Conservation (phyloP, 208 protist species). For the Leishmania braziliensis region DNA sequence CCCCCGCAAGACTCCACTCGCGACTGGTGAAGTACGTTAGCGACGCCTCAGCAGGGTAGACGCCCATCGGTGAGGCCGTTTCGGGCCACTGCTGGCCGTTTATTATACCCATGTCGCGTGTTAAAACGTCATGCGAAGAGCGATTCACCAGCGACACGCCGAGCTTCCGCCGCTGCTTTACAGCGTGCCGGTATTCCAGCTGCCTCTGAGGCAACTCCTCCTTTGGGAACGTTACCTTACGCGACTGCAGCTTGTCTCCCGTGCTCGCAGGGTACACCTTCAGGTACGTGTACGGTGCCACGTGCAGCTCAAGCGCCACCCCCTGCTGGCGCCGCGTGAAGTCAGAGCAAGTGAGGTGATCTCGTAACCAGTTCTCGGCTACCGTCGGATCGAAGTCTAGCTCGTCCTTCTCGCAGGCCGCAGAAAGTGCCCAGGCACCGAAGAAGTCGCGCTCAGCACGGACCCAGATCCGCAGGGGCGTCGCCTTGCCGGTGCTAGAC, state of each 20-base stretch:
- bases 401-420: slow-evolving; percentile 35
- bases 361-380: slow-evolving; percentile 52
- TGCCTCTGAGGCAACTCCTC: slow-evolving; percentile 52
- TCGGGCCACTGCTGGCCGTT: slow-evolving; percentile 58
- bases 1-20: slow-evolving; percentile 68
- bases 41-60: slow-evolving; percentile 59
- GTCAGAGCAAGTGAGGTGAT: slow-evolving; percentile 12
- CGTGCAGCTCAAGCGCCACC: slow-evolving; percentile 45
- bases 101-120: slow-evolving; percentile 37
- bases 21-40: slow-evolving; percentile 71
- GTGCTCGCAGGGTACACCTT: slow-evolving; percentile 35
- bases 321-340: slow-evolving; percentile 41
- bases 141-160: slow-evolving; percentile 60
- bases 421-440: slow-evolving; percentile 45
- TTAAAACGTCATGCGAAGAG: slow-evolving; percentile 41
- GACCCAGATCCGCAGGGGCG: slow-evolving; percentile 64
- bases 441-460: slow-evolving; percentile 59
- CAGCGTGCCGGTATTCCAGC: slow-evolving; percentile 47
- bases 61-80: slow-evolving; percentile 42
- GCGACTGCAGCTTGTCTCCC: neutral
- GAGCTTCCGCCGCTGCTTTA: slow-evolving; percentile 54
- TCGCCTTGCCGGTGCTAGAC: slow-evolving; percentile 1
- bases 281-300: slow-evolving; percentile 44
- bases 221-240: slow-evolving; percentile 34
- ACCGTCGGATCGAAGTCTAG: slow-evolving; percentile 46